Evolutionary conservation across 139 green algal species (phyloP), one percentile per base, ranked within the genome.

Genomic region (Tetraselmis chui): DNA sequence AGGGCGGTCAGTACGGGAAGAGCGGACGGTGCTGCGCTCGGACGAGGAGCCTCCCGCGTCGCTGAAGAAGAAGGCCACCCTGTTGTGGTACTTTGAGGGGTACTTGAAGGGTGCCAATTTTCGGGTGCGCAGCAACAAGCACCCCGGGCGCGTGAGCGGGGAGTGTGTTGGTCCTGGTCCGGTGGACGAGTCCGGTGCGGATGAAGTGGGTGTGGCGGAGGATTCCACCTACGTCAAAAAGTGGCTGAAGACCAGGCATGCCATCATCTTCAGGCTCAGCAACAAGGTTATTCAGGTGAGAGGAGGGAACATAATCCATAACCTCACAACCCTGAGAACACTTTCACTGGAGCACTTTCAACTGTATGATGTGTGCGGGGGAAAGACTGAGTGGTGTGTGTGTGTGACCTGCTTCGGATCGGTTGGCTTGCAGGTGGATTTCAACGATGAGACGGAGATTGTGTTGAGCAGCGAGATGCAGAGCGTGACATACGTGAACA

Each of bases 271-370:
- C 28, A 59, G 83, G 11, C 79, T 86, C 18, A 80, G 28, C 78
- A 83, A 86, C 74, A 80, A 59, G 25, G 79, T 78, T 1, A 83
- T 86, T n/a, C 83, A 86, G 78, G 76, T 79, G 75, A 23, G 59
- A 23, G 23, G 59, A 75, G 59, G 59, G 59, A 75, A 23, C 23
- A 23, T 23, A 23, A 75, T 75, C 59, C 59, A 75, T 75, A 23
- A 75, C 59, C 59, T 75, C 59, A 75, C 59, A 75, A n/a, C 23
- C 59, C 23, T 75, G 59, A n/a, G 59, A n/a, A n/a, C n/a, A n/a
- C n/a, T n/a, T n/a, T n/a, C n/a, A n/a, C n/a, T n/a, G n/a, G n/a
- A n/a, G n/a, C n/a, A n/a, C n/a, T n/a, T n/a, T n/a, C n/a, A n/a
- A n/a, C n/a, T n/a, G n/a, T n/a, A n/a, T n/a, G n/a, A n/a, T n/a